Base-by-base conservation (phyloP, 441 rosid species). In the Pelargonium myrrhifolium region DNA sequence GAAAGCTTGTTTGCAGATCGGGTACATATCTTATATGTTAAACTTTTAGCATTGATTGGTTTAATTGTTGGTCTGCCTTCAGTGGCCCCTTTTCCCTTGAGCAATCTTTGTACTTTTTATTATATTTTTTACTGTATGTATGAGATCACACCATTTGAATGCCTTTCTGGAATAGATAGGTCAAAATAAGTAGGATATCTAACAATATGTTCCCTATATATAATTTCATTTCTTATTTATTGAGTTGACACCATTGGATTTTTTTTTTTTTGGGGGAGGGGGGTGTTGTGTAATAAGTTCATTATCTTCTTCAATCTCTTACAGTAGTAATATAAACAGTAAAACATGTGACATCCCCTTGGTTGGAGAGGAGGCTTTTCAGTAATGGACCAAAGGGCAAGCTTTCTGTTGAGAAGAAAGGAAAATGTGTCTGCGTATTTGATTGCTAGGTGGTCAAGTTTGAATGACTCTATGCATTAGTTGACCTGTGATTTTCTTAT, bases 1-100 rank as follows among this genome's bases (percentile, higher is more conserved):
- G 99, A 93, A 79, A 93, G 99, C 77, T 79, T 91, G 84, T 93
- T 93, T 85, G 99, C 99, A 22, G 99, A 93, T 72, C 78, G 96
- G 90, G 99, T 89, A 81, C 3, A 26, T 55, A 18, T 55, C 26
- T 20, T 55, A 55, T 55, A 37, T 22, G 10, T 20, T 55, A 20
- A 18, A 21, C 21, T 55, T 55, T 55, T 9, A 20, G 21, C 12
- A 55, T 55, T 37, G 24, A 3, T 55, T 55, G 26, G 12, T 55
- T 55, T 20, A 55, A 55, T 20, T 7, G 11, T 55, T 55, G 26
- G 20, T 20, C 60, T 55, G 26, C 24, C 26, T 18, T 55, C 60
- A 55, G 60, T 3, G 24, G 21, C 60, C 26, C 26, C 21, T 55
- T 55, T 55, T 55, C 24, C 24, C 26, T 55, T 55, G 28, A 55